phyloP scores from a whole-genome alignment of 2,329 filamentous ascomycete species.

The Alternaria solani region DNA sequence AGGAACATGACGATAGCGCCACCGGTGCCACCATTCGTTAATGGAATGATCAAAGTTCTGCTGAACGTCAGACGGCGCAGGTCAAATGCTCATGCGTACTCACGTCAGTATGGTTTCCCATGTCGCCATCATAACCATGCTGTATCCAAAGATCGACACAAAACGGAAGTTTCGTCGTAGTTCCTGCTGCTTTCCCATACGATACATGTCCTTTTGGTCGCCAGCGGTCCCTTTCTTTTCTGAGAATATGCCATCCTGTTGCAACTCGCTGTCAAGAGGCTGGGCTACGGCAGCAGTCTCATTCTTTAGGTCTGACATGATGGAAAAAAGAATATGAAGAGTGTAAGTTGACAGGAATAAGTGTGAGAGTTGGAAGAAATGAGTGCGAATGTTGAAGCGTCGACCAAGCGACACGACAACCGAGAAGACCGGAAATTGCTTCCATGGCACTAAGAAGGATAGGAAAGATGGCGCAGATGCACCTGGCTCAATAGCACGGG shows the following conservation, averaged over 20 bases:
- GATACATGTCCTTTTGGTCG: conserved; percentile 38
- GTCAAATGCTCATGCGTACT: not conserved
- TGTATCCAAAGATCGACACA: conserved; percentile 38
- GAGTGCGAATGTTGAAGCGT: not conserved
- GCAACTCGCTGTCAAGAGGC: conserved; percentile 16
- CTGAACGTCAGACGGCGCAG: not conserved
- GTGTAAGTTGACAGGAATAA: not conserved
- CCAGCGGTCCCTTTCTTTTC: conserved; percentile 31
- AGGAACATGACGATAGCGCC: conserved; percentile 38
- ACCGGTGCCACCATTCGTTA: conserved; percentile 39
- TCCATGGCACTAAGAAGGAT: too few relatives aligned
- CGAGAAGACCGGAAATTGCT: too few relatives aligned
- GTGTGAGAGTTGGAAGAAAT: not conserved
- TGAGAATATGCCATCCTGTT: too few relatives aligned
- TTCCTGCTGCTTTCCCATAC: conserved; percentile 42
- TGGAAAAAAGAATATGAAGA: not conserved
- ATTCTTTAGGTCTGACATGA: conserved; percentile 1
- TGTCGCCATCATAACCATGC: conserved; percentile 39
- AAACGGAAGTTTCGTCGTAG: conserved; percentile 37
- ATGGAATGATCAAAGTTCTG: conserved; percentile 28
- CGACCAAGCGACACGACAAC: too few relatives aligned
- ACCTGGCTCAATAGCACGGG: not conserved
- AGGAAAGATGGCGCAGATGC: not conserved
- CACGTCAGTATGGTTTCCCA: conserved; percentile 37
- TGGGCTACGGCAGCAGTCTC: not conserved